phyloP scores from a whole-genome alignment of 169 alveolate species.

The Plasmodium blacklocki region DNA sequence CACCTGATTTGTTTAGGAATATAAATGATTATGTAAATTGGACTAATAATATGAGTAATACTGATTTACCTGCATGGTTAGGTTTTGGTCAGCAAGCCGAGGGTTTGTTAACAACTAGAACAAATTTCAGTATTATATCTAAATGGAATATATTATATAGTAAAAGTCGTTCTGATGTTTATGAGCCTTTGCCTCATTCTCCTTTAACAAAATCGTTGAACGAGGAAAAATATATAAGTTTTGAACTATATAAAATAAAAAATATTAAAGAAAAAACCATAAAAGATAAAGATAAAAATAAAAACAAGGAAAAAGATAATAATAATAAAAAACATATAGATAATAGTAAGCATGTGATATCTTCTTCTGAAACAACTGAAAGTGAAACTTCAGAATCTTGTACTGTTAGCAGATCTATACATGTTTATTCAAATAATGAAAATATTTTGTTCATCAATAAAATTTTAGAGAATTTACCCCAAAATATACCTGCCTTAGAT shows the following conservation, averaged over 20 bases:
- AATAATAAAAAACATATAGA: not conserved
- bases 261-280: not conserved
- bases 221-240: conserved; percentile 16
- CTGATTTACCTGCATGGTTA: conserved; percentile 76
- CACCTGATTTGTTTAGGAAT: conserved; percentile 75
- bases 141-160: conserved; percentile 71
- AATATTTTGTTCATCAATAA: conserved; percentile 66
- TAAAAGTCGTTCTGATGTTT: conserved; percentile 64
- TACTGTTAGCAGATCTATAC: conserved; percentile 13
- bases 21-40: conserved; percentile 63
- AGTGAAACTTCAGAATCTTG: conserved; percentile 27
- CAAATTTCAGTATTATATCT: conserved; percentile 54
- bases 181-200: conserved; percentile 65
- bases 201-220: conserved; percentile 23
- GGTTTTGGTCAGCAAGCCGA: conserved; percentile 77
- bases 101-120: conserved; percentile 70
- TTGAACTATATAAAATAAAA: not conserved
- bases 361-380: conserved; percentile 17
- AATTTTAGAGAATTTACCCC: conserved; percentile 87
- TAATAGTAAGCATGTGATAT: not conserved
- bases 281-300: conserved; percentile 2
- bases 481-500: conserved; percentile 79
- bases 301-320: not conserved
- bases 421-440: conserved; percentile 81
- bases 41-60: conserved; percentile 75